Evolutionary conservation across 495 filamentous ascomycete genomes (phyloP), one percentile per base, ranked within the genome.

Genomic region (Cladorrhinum samala): DNA sequence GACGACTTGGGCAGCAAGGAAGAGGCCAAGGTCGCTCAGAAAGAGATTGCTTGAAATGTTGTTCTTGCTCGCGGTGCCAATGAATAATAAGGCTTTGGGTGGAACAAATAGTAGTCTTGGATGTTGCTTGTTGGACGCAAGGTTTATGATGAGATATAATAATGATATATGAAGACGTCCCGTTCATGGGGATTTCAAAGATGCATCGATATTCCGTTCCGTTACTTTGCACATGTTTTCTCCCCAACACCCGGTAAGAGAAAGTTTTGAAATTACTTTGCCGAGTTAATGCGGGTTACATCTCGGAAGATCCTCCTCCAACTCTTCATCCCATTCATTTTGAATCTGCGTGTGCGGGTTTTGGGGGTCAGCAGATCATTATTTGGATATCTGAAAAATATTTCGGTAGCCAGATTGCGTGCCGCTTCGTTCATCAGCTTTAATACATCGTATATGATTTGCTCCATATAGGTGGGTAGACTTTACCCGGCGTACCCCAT

Each of bases 11-110:
- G 38, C 14, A 27, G 37, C 8, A 19, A 3, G 14, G 46, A 55
- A n/a, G 40, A 50, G 17, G 55, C 36, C 8, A 54, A 50, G 23
- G 20, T 30, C 3, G 40, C 47, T 30, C 46, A 46, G n/a, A 49
- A 49, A 38, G 55, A 42, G 20, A 46, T 16, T 2, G 17, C 14
- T 36, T 49, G 20, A 17, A 46, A n/a, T n/a, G 27, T 33, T 33
- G 11, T 33, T 33, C 11, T 33, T 33, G 27, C 6, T 33, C 11
- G 27, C 6, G 27, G 6, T 33, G 27, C 6, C 6, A 33, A 33
- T n/a, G n/a, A n/a, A n/a, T n/a, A n/a, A n/a, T n/a, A n/a, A n/a
- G n/a, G n/a, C n/a, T n/a, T n/a, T n/a, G n/a, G n/a, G n/a, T n/a
- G n/a, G n/a, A n/a, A n/a, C n/a, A n/a, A n/a, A n/a, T n/a, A n/a